Conservation (phyloP, 2,329 filamentous ascomycete species). For the Dactylellina sp. region DNA sequence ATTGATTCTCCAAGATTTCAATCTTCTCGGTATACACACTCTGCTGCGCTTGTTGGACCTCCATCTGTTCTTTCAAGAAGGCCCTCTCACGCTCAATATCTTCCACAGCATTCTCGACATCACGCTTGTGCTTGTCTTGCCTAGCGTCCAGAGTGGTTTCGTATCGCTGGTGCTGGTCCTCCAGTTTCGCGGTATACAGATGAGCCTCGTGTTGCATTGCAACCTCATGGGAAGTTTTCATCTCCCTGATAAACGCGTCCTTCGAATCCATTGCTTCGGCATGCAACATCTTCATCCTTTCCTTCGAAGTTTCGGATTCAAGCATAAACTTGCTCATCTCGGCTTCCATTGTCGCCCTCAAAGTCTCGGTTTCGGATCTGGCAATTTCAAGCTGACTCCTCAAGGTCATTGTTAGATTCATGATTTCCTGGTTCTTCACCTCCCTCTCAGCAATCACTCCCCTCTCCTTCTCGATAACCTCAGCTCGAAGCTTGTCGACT, state of each 20-base stretch:
- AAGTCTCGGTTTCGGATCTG: constrained; percentile 85
- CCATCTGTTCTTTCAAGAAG: constrained; percentile 82
- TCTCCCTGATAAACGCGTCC: constrained; percentile 69
- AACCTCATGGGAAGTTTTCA: constrained; percentile 62
- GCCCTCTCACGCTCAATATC: constrained; percentile 84
- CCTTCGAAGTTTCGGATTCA: constrained; percentile 83
- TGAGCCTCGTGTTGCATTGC: constrained; percentile 70
- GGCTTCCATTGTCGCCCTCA: constrained; percentile 83
- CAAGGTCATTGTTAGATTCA: constrained; percentile 81
- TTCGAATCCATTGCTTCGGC: constrained; percentile 81
- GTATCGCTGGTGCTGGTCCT: constrained; percentile 72
- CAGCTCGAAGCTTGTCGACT: constrained; percentile 66
- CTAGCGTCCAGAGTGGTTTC: constrained; percentile 79
- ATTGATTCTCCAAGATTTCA: constrained; percentile 84
- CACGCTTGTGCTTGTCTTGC: constrained; percentile 78
- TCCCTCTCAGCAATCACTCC: constrained; percentile 80
- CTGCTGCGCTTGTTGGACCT: constrained; percentile 83
- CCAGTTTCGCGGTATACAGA: constrained; percentile 68
- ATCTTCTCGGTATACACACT: constrained; percentile 89
- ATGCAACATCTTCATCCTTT: constrained; percentile 83
- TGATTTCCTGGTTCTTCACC: constrained; percentile 80
- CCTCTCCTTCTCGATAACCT: constrained; percentile 60
- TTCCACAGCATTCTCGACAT: constrained; percentile 78
- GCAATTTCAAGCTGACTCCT: constrained; percentile 84
- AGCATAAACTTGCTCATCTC: constrained; percentile 83